Percentiles rank a stretch among this genome's conserved stretches.
phyloP scores from a whole-genome alignment of 2,329 filamentous ascomycete genomes.

The Davidsoniella virescens region DNA sequence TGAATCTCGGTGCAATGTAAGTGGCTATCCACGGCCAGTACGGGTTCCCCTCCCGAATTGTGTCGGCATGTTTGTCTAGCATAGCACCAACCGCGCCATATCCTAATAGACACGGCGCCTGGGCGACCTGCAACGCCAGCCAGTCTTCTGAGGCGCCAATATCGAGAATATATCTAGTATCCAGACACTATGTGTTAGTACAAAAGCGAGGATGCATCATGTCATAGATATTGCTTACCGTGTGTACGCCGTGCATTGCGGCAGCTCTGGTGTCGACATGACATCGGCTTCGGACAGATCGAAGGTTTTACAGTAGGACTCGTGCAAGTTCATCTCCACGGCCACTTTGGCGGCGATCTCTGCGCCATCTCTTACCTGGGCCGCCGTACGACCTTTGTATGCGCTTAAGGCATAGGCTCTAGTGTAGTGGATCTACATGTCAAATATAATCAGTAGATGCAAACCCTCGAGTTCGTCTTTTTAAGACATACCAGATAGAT shows the following conservation, averaged over 20 bases:
- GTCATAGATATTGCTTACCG: conserved; percentile 19
- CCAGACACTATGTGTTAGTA: not conserved
- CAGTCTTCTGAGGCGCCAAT: conserved; percentile 77
- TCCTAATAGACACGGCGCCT: conserved; percentile 79
- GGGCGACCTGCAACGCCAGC: conserved; percentile 68
- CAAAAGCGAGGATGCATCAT: no score
- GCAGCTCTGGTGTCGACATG: conserved; percentile 47
- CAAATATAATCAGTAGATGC: not conserved
- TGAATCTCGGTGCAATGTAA: conserved; percentile 69
- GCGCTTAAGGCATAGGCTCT: conserved; percentile 70
- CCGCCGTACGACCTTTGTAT: conserved; percentile 64
- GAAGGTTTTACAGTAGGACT: conserved; percentile 68
- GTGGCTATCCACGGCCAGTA: conserved; percentile 91
- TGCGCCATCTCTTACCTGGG: conserved; percentile 42
- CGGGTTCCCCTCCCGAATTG: conserved; percentile 45
- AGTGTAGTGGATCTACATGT: conserved; percentile 59
- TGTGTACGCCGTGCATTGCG: conserved; percentile 53
- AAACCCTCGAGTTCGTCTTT: not conserved
- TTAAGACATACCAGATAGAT: conserved; percentile 52
- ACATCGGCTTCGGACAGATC: conserved; percentile 61
- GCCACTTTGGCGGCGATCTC: conserved; percentile 61
- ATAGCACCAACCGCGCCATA: conserved; percentile 66
- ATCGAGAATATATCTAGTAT: conserved; percentile 59
- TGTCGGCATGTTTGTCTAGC: conserved; percentile 46
- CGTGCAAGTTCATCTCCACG: conserved; percentile 64